Conservation (phyloP, 257 asterid genomes). For the Petunia axillaris region DNA sequence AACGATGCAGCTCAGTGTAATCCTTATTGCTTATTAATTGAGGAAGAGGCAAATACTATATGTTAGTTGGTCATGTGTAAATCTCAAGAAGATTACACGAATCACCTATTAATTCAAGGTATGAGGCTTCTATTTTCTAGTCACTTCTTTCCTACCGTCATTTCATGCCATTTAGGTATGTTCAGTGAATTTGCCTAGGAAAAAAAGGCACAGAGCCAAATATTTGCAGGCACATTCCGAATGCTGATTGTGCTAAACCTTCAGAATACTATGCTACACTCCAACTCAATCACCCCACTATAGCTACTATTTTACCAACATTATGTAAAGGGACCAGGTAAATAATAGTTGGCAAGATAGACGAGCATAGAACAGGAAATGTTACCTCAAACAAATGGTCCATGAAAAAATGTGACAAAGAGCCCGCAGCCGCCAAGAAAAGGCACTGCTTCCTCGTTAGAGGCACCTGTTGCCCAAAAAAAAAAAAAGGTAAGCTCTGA, state of each 20-base stretch:
- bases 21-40: too few species aligned
- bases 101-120: too few species aligned
- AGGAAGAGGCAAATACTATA: too few species aligned
- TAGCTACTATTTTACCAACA: neutral
- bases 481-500: neutral
- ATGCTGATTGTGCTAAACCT: neutral
- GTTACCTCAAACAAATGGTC: constrained; percentile 92
- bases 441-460: constrained; percentile 72
- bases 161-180: neutral
- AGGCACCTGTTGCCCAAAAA: constrained; percentile 54
- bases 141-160: neutral
- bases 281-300: neutral
- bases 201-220: neutral
- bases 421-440: constrained; percentile 75
- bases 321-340: neutral
- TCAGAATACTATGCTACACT: neutral
- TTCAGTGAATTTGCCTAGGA: neutral
- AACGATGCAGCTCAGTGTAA: too few species aligned
- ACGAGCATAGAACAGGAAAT: neutral
- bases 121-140: too few species aligned
- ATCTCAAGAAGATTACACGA: too few species aligned
- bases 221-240: neutral
- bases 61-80: too few species aligned
- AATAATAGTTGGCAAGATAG: neutral
- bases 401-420: constrained; percentile 88